Base-by-base conservation (phyloP, 345 rosid genomes). In the Fremontodendron californicum region DNA sequence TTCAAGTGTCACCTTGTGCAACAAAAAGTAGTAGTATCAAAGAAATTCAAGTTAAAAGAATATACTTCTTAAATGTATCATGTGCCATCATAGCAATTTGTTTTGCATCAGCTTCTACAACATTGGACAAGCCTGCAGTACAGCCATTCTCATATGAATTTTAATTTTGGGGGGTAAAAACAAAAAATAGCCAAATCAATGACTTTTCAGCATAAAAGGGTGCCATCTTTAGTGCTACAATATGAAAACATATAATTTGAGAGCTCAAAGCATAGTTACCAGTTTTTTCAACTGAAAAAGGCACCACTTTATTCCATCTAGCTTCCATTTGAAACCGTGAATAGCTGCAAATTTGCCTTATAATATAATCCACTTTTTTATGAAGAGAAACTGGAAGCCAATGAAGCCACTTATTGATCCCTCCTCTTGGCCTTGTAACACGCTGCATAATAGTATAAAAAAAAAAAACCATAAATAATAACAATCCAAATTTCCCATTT, bases 341-440 rank as follows among this genome's bases (percentile, higher is more conserved):
- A 78, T 75, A 74, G 62, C 74, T 82, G 67, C 74, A 86, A 33
- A 93, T 31, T 79, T 55, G 78, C 42, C 81, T 84, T 23, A 88
- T 35, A 8, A 88, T 65, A 72, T 70, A 63, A 31, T 78, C 78
- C 40, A 89, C 39, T 37, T 76, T 86, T 70, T 88, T 87, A 88
- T 84, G 92, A 19, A 93, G n/a, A 43, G 88, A 88, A 80, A 96
- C 85, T 19, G 93, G 93, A 79, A 96, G 89, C 94, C 96, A 95
- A 29, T 86, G 90, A 75, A 95, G 86, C 93, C 91, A 95, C 33
- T 85, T 81, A 77, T 86, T 88, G 77, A 93, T 81, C 76, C 97
- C 93, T 45, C 93, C 89, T 82, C 91, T 88, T 39, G 98, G 96
- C 74, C 94, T 90, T 48, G 87, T 85, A 37, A 92, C 91, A 76